A percentile compares a stretch with the other conserved stretches of the same genome.
Conservation (phyloP, 768 basidiomycete species). For the Lactifluus volemus region DNA sequence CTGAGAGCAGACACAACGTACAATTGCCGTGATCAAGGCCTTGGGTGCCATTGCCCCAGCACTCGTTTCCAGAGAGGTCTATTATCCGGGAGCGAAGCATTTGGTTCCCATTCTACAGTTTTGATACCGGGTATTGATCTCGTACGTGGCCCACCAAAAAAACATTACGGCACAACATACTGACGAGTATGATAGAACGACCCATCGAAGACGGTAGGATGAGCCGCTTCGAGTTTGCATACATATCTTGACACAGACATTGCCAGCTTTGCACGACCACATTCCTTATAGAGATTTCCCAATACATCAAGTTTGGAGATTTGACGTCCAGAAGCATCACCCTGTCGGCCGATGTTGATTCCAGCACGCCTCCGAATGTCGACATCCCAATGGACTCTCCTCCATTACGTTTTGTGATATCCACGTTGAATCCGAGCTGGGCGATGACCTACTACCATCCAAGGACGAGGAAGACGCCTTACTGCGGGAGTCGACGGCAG, state of each 20-base stretch:
- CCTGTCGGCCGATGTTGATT: conserved; percentile 21
- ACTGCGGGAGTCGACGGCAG: conserved; percentile 61
- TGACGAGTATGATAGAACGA: conserved; percentile 45
- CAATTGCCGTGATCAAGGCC: conserved; percentile 78
- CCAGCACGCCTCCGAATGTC: conserved; percentile 12
- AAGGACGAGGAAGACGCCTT: conserved; percentile 63
- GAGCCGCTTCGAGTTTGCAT: neutral
- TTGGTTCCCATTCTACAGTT: conserved; percentile 73
- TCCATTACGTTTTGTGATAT: conserved; percentile 28
- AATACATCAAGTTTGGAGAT: conserved; percentile 68
- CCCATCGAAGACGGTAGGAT: conserved; percentile 61
- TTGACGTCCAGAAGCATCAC: conserved; percentile 32
- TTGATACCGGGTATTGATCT: conserved; percentile 84
- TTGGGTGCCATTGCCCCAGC: conserved; percentile 74
- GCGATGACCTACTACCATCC: conserved; percentile 35
- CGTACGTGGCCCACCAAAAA: conserved; percentile 31
- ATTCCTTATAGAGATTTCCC: conserved; percentile 66
- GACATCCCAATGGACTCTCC: conserved; percentile 14
- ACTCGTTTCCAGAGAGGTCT: conserved; percentile 68
- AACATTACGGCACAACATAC: neutral
- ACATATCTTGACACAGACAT: conserved; percentile 12
- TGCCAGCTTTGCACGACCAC: conserved; percentile 61
- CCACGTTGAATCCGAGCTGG: neutral
- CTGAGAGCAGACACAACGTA: conserved; percentile 63
- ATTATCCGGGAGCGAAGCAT: conserved; percentile 76